Base-by-base conservation (phyloP, 805 yeast species). In the Cyberlindnera suaveolens region DNA sequence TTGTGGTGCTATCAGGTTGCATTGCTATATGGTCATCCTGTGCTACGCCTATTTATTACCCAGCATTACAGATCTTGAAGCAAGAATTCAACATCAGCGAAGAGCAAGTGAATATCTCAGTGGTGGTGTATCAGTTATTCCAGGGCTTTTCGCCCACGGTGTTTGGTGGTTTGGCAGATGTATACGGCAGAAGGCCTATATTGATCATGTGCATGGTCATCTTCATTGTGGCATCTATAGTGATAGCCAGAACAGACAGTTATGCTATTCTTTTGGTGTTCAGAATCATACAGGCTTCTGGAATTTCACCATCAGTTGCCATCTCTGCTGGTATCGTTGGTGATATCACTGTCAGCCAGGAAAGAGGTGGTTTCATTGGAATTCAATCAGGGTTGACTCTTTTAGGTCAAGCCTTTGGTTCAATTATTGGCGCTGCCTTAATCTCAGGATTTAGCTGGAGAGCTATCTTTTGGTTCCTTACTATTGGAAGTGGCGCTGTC, bases 61-160 rank as follows among this genome's bases (percentile, higher is more conserved):
- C 95, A 0, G 88, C 88, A 0, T 62, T 88, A 15, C 76, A 80
- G 0, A 67, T 71, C 5, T 64, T 89, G 8, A 76, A 79, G 39
- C 49, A 60, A 0, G 61, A 77, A 26, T 85, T 88, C 52, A 38
- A 70, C 36, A 74, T 82, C 5, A 54, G 78, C 3, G 76, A 77
- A 38, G 82, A 78, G 41, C 63, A 69, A 42, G 77, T 80, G 42
- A 85, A 87, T 56, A 54, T 84, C 14, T 77, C 95, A 1, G 82
- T 89, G 31, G 89, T 88, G 1, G 80, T 85, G 0, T 88, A 87
- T 53, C 72, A 85, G 40, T 59, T 85, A 10, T 72, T 83, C 42
- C 96, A 88, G 63, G 96, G 95, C 2, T 44, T 85, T 0, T 63
- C 85, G 0, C 96, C 96, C 0, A 72, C 84, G 1, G 58, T 86